phyloP scores from a whole-genome alignment of 129 eudicot genomes.

The Lactuca saligna region DNA sequence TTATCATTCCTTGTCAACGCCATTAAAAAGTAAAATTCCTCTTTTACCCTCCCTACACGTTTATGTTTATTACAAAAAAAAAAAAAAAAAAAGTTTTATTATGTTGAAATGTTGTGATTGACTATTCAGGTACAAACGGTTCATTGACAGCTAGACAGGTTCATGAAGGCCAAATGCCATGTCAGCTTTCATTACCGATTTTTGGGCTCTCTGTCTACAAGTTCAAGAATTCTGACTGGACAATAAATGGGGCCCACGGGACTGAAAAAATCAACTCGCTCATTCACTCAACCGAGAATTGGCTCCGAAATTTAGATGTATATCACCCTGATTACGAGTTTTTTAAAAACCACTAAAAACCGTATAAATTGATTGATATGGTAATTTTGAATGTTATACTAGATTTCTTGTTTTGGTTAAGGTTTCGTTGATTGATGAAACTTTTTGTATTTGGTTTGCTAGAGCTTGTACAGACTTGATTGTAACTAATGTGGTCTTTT shows the following conservation, averaged over 20 bases:
- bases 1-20: slow-evolving; percentile 82
- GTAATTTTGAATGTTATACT: slow-evolving; percentile 5
- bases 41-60: slow-evolving; percentile 20
- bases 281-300: slow-evolving; percentile 55
- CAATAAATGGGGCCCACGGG: slow-evolving; percentile 47
- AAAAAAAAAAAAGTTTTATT: neutral
- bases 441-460: slow-evolving; percentile 20
- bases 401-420: neutral
- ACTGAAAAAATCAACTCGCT: slow-evolving; percentile 56
- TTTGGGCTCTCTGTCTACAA: slow-evolving; percentile 76
- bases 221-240: slow-evolving; percentile 70
- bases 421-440: slow-evolving; percentile 27
- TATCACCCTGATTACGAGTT: slow-evolving; percentile 73
- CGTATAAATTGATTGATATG: slow-evolving; percentile 3
- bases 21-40: slow-evolving; percentile 48
- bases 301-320: slow-evolving; percentile 71
- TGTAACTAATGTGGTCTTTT: slow-evolving; percentile 20
- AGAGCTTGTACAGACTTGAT: slow-evolving; percentile 27
- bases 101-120: slow-evolving; percentile 16
- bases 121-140: slow-evolving; percentile 40
- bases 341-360: slow-evolving; percentile 45
- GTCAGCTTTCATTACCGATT: slow-evolving; percentile 52
- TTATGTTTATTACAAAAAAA: no score
- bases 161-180: slow-evolving; percentile 37
- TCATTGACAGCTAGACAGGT: slow-evolving; percentile 40